Evolutionary conservation across 192 early-diverging fungal genomes (phyloP).

Genomic region (Phlyctochytrium arcticum): DNA sequence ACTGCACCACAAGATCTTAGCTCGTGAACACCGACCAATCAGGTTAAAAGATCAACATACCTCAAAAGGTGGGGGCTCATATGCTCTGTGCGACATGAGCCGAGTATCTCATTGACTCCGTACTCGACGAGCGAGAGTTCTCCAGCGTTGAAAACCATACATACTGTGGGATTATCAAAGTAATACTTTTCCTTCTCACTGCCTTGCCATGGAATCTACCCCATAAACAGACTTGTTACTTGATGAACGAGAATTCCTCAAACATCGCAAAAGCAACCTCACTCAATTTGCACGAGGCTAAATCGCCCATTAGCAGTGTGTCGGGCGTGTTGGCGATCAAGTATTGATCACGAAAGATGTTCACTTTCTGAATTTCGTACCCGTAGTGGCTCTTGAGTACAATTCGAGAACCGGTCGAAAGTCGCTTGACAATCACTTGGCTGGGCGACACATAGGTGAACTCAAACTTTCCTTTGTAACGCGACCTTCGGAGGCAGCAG

Average conservation of each 20-base stretch:
- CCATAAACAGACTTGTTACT: too few relatives aligned
- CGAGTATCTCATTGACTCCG: constrained; percentile 62
- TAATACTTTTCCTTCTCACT: constrained; percentile 56
- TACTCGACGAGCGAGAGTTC: constrained; percentile 63
- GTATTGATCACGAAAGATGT: constrained; percentile 67
- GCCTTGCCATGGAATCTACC: constrained; percentile 55
- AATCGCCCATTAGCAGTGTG: constrained; percentile 61
- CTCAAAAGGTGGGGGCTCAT: constrained; percentile 63
- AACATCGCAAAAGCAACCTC: constrained; percentile 46
- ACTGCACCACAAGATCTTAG: constrained; percentile 24
- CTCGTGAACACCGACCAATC: too few relatives aligned
- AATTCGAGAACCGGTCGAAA: constrained; percentile 62
- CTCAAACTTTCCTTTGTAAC: constrained; percentile 69
- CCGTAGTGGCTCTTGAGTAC: constrained; percentile 65
- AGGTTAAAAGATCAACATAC: too few relatives aligned
- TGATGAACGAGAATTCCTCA: too few relatives aligned
- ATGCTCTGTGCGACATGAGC: constrained; percentile 58
- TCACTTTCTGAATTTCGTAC: constrained; percentile 64
- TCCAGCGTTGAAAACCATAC: constrained; percentile 66
- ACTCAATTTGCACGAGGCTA: constrained; percentile 57
- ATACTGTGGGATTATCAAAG: constrained; percentile 59
- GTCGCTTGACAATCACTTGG: constrained; percentile 66
- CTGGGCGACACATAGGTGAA: constrained; percentile 62
- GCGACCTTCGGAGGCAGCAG: constrained; percentile 57
- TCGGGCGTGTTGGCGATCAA: constrained; percentile 60